Conservation (phyloP, 495 filamentous ascomycete genomes). For the Neurospora sp. region DNA sequence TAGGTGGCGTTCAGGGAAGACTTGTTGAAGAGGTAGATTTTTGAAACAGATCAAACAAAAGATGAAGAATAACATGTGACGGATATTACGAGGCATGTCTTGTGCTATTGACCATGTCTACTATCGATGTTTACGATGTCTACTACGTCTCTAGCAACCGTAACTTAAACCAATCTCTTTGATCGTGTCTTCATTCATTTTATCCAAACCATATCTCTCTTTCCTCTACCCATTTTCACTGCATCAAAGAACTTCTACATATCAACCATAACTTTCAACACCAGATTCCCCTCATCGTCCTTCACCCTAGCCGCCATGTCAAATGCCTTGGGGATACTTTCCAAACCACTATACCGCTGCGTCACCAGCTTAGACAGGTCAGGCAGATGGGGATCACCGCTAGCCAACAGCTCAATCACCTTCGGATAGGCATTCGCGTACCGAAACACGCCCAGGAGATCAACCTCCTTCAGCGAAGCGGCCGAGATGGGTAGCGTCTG, state of each 20-base stretch:
- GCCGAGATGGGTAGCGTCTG: constrained; percentile 80
- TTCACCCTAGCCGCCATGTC: constrained; percentile 43
- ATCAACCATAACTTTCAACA: constrained; percentile 46
- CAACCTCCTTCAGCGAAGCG: constrained; percentile 82
- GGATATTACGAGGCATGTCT: neutral
- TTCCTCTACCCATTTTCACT: neutral
- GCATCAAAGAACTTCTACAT: constrained; percentile 15
- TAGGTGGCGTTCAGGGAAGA: neutral
- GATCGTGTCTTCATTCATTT: neutral
- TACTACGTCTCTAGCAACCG: neutral
- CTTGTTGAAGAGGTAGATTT: neutral
- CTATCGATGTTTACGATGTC: no score
- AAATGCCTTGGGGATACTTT: constrained; percentile 35
- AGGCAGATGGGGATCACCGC: constrained; percentile 42
- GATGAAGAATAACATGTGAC: neutral
- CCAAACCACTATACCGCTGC: constrained; percentile 46
- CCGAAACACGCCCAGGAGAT: constrained; percentile 83
- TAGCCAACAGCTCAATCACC: constrained; percentile 63
- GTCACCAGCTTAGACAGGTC: constrained; percentile 60
- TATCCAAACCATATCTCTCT: neutral
- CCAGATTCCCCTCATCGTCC: constrained; percentile 41
- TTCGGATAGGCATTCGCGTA: constrained; percentile 78
- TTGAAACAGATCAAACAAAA: neutral
- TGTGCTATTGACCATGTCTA: neutral
- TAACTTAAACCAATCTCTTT: neutral